Conservation (phyloP, 176 grass and related monocot genomes). For the Pontederia crassipes region DNA sequence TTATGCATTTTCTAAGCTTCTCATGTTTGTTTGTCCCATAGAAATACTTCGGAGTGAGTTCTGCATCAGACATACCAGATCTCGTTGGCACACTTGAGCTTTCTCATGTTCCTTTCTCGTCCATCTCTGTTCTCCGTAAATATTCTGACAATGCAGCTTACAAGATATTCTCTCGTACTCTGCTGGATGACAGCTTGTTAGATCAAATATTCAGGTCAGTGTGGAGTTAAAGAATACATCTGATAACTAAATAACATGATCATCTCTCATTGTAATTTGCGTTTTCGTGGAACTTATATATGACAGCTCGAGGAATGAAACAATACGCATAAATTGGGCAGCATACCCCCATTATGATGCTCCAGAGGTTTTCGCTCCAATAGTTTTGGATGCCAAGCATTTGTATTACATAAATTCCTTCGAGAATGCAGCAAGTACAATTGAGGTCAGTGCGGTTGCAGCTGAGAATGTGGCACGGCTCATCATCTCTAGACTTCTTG, state of each 20-base stretch:
- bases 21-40: conserved; percentile 18
- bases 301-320: conserved; percentile 53
- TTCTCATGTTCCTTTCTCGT: conserved; percentile 69
- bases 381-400: conserved; percentile 65
- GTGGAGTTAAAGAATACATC: not conserved
- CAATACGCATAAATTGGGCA: conserved; percentile 68
- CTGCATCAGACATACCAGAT: conserved; percentile 50
- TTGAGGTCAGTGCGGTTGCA: conserved; percentile 68
- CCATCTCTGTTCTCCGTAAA: conserved; percentile 61
- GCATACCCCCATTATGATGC: conserved; percentile 85
- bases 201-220: conserved; percentile 70
- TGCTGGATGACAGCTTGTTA: conserved; percentile 46
- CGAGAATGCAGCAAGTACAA: conserved; percentile 73
- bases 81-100: conserved; percentile 75
- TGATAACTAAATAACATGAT: not conserved
- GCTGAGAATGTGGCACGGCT: conserved; percentile 82
- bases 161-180: conserved; percentile 72
- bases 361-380: conserved; percentile 65
- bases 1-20: not conserved
- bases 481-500: conserved; percentile 54
- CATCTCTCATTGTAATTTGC: not conserved
- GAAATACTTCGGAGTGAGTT: conserved; percentile 70
- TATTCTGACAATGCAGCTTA: conserved; percentile 62
- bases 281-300: not conserved
- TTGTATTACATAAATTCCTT: conserved; percentile 95